phyloP scores from a whole-genome alignment of 768 basidiomycete species.

The Collybia sp. region DNA sequence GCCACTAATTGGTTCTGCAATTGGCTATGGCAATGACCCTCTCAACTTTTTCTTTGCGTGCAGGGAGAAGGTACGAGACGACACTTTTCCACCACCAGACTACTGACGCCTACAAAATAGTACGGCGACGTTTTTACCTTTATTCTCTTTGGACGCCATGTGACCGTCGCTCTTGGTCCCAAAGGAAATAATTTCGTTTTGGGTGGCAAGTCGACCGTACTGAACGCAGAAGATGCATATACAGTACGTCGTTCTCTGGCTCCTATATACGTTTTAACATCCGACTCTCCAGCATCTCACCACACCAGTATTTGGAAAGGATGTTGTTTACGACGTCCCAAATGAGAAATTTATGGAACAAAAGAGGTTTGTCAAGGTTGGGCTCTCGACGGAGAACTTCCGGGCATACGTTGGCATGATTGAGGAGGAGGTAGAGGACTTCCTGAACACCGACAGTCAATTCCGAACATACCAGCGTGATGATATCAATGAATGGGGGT shows the following conservation, averaged over 20 bases:
- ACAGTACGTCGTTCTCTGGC: slow-evolving; percentile 44
- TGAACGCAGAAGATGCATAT: slow-evolving; percentile 97
- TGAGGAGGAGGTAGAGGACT: slow-evolving; percentile 69
- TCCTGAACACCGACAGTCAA: slow-evolving; percentile 57
- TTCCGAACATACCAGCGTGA: slow-evolving; percentile 62
- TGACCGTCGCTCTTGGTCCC: slow-evolving; percentile 88
- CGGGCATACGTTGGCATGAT: slow-evolving; percentile 80
- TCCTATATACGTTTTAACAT: background rate
- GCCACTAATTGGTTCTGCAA: slow-evolving; percentile 86
- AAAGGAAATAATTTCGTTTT: slow-evolving; percentile 93
- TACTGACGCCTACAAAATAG: slow-evolving; percentile 32
- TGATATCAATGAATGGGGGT: slow-evolving; percentile 73
- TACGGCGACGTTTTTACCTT: slow-evolving; percentile 98
- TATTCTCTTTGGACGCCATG: slow-evolving; percentile 79
- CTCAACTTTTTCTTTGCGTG: slow-evolving; percentile 80
- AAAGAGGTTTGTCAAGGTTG: slow-evolving; percentile 97
- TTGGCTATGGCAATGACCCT: slow-evolving; percentile 89
- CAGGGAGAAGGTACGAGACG: slow-evolving; percentile 60
- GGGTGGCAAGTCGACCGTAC: slow-evolving; percentile 87
- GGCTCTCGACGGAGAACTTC: slow-evolving; percentile 89
- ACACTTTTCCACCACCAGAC: background rate
- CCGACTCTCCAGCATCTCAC: slow-evolving; percentile 65
- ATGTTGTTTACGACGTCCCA: slow-evolving; percentile 95
- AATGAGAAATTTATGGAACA: slow-evolving; percentile 98
- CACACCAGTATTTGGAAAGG: slow-evolving; percentile 94